Conservation (phyloP, 2,329 filamentous ascomycete species). For the Fusarium sp. region DNA sequence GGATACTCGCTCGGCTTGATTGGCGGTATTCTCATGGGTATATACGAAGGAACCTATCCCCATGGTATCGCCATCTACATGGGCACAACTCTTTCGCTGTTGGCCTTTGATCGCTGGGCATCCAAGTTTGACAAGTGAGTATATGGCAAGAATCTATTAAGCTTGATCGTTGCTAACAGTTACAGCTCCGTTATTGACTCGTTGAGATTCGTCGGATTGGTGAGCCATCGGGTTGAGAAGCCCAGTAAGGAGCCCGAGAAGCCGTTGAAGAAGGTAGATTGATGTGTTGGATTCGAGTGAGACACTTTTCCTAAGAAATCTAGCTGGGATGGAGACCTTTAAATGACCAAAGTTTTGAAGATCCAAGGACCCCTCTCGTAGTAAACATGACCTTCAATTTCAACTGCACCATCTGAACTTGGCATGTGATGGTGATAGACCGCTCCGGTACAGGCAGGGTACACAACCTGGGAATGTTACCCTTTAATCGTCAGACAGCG, state of each 20-base stretch:
- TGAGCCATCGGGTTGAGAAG: not conserved
- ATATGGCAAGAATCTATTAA: too few species aligned
- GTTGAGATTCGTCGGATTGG: not conserved
- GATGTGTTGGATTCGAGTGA: not conserved
- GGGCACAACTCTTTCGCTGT: not conserved
- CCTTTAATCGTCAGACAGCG: not conserved
- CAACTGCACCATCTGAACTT: not conserved
- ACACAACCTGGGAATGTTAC: not conserved
- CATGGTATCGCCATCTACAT: not conserved
- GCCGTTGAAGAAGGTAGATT: not conserved
- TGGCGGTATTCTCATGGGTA: not conserved
- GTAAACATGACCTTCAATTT: not conserved
- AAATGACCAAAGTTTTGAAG: not conserved
- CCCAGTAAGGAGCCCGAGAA: not conserved
- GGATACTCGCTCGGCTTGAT: not conserved
- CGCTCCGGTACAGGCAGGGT: too few species aligned
- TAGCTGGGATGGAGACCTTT: not conserved
- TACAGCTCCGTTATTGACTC: not conserved
- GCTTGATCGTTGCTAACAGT: not conserved
- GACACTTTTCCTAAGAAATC: not conserved
- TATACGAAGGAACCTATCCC: not conserved
- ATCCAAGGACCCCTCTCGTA: not conserved
- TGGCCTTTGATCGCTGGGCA: not conserved
- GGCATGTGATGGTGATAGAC: not conserved
- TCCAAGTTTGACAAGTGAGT: slow-evolving; percentile 2